These are phyloP conservation scores for Pholiota adiposa DNA, from an alignment of 1,284 basidiomycete species.

Conservation along the genomic window DNA sequence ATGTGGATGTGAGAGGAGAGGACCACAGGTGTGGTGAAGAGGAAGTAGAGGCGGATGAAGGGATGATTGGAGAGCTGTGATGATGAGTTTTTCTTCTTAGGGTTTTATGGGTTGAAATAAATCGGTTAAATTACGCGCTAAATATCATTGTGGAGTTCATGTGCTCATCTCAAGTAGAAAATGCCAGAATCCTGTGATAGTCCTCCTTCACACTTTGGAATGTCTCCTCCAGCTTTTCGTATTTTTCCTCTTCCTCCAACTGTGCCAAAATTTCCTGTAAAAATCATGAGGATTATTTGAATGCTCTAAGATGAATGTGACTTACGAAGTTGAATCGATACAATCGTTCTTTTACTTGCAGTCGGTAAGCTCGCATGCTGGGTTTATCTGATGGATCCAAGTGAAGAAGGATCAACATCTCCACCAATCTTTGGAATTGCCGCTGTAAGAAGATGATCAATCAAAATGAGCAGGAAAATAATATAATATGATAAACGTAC, in stretches of 20 bases:
- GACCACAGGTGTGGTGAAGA: conserved; percentile 31
- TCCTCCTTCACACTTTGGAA: conserved; percentile 88
- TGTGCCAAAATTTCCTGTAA: conserved; percentile 84
- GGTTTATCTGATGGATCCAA: conserved; percentile 68
- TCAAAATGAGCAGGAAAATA: not conserved
- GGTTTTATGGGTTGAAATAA: no score
- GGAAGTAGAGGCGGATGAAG: conserved; percentile 14
- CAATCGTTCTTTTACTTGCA: conserved; percentile 92
- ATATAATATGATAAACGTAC: conserved; percentile 42
- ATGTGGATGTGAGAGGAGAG: conserved; percentile 39
- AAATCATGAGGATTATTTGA: no score
- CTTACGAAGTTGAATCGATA: conserved; percentile 94
- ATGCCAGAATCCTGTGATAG: conserved; percentile 80
- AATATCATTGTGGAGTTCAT: not conserved
- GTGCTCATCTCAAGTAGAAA: conserved; percentile 39
- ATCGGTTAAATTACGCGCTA: not conserved
- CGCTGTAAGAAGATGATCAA: conserved; percentile 52
- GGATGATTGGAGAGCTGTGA: conserved; percentile 23
- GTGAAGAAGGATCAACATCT: conserved; percentile 86
- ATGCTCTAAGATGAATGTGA: conserved; percentile 23
- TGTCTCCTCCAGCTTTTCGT: conserved; percentile 92
- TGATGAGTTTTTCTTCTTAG: no score
- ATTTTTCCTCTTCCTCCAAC: conserved; percentile 83
- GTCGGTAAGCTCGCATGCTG: conserved; percentile 67
- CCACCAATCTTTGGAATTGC: conserved; percentile 90